Evolutionary conservation across 257 asterid species (phyloP).

Genomic region (Solanum tacnaense): DNA sequence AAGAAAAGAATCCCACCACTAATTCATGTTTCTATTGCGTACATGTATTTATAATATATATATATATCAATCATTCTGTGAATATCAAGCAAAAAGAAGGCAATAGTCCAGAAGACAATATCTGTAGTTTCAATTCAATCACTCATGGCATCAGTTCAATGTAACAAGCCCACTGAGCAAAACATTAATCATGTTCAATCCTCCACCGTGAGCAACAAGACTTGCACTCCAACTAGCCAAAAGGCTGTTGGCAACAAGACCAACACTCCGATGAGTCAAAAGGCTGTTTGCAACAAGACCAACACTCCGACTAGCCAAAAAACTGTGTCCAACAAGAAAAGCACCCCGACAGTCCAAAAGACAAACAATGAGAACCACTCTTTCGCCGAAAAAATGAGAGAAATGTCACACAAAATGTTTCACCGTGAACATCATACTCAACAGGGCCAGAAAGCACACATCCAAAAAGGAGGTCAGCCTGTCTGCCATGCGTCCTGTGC

Average conservation of each 20-base stretch:
- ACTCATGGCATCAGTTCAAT: constrained; percentile 1
- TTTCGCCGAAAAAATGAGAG: not conserved
- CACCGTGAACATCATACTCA: not conserved
- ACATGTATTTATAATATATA: not conserved
- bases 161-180: not conserved
- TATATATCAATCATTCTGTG: not conserved
- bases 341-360: not conserved
- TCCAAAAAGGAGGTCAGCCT: not conserved
- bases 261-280: not conserved
- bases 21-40: not conserved
- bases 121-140: not conserved
- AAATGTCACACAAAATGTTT: constrained; percentile 1
- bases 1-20: not conserved
- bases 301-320: not conserved
- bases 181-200: not conserved
- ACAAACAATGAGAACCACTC: constrained; percentile 1
- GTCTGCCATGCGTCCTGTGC: not conserved
- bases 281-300: not conserved
- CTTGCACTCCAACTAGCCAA: not conserved
- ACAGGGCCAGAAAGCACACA: not conserved
- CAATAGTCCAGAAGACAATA: not conserved
- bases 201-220: not conserved
- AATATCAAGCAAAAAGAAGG: not conserved
- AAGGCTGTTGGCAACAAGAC: not conserved
- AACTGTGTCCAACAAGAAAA: not conserved